These are phyloP conservation scores for Saccharomycopsis javanensis DNA, from an alignment of 805 yeast genomes.

Conservation along the genomic window DNA sequence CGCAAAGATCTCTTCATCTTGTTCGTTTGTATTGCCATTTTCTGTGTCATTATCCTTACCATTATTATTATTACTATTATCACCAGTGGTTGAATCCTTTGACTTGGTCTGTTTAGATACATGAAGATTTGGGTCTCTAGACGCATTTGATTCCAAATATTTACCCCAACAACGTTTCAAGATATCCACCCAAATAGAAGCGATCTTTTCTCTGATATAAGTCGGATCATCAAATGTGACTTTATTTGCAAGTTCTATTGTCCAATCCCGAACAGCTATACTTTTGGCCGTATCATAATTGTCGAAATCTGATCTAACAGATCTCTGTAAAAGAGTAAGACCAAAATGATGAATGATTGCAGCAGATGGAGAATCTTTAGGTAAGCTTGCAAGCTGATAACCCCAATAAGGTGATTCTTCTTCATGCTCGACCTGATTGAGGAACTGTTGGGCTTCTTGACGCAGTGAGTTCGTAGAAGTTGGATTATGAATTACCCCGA, in stretches of 20 bases:
- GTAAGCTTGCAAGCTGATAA: conserved; percentile 56
- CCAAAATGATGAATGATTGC: conserved; percentile 86
- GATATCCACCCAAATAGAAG: conserved; percentile 82
- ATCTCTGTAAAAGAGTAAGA: conserved; percentile 62
- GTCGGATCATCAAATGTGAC: conserved; percentile 68
- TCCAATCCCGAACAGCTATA: conserved; percentile 71
- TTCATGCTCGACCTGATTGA: conserved; percentile 66
- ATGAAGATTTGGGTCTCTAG: conserved; percentile 5
- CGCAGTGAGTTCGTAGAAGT: conserved; percentile 49
- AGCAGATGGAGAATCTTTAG: conserved; percentile 29
- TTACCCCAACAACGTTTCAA: conserved; percentile 91
- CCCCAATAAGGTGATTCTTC: conserved; percentile 92
- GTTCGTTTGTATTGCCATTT: conserved; percentile 24
- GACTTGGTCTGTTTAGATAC: background rate
- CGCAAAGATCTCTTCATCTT: conserved; percentile 38
- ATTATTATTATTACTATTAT: conserved; percentile 13
- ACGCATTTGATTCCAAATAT: conserved; percentile 31
- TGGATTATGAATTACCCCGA: conserved; percentile 64
- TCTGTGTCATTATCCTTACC: conserved; percentile 17
- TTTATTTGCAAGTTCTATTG: conserved; percentile 62
- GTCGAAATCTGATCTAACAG: conserved; percentile 53
- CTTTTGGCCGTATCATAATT: conserved; percentile 45
- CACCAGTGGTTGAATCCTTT: conserved; percentile 4
- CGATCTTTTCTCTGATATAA: conserved; percentile 80
- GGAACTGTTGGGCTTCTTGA: conserved; percentile 49